phyloP scores from a whole-genome alignment of 225 moss, liverwort and hornwort genomes.

The Bryum argenteum region DNA sequence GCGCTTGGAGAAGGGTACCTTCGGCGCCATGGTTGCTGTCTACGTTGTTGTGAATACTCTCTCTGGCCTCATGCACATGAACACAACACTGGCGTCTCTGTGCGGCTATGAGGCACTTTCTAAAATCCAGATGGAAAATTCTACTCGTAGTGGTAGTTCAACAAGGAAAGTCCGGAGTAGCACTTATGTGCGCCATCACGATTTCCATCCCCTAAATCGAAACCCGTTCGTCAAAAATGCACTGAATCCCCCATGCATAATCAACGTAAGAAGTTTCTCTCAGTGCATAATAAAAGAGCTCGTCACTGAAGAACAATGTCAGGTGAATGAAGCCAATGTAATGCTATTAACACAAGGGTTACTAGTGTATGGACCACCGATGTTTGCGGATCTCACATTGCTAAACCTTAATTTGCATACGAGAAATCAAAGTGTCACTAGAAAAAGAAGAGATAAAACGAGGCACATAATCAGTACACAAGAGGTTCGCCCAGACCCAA shows the following conservation, averaged over 20 bases:
- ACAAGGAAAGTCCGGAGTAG: too few relatives aligned
- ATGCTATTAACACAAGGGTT: neutral
- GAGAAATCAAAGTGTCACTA: neutral
- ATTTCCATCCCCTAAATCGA: too few relatives aligned
- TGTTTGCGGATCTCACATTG: conserved; percentile 23
- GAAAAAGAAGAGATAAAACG: neutral
- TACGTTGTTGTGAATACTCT: neutral
- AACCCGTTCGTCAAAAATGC: too few relatives aligned
- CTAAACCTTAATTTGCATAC: neutral
- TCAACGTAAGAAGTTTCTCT: too few relatives aligned
- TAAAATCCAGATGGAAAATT: too few relatives aligned
- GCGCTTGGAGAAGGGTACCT: neutral
- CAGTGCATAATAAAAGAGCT: too few relatives aligned
- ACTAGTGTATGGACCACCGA: neutral
- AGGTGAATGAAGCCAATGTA: too few relatives aligned
- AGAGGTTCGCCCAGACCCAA: conserved; percentile 25
- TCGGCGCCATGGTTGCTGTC: neutral
- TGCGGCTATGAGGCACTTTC: neutral
- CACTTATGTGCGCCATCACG: too few relatives aligned
- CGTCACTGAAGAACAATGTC: too few relatives aligned
- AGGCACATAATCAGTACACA: conserved; percentile 29
- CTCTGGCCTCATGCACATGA: too few relatives aligned
- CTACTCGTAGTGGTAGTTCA: too few relatives aligned
- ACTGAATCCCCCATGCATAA: too few relatives aligned
- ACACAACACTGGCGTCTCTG: neutral